Evolutionary conservation across 257 asterid genomes (phyloP).

Genomic region (Marsdenia floribunda): DNA sequence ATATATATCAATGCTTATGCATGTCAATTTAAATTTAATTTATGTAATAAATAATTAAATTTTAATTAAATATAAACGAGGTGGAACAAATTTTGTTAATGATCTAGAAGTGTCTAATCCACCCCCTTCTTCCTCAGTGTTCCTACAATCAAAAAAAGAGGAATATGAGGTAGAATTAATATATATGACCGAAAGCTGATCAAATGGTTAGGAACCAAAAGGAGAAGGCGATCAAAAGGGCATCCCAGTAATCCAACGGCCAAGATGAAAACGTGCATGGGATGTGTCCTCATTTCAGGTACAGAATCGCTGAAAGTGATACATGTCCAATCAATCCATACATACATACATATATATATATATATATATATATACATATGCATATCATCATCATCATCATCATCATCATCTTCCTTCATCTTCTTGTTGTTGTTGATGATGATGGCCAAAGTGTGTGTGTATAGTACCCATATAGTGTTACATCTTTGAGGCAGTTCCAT

Average conservation of each 20-base stretch:
- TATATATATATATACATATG: background rate
- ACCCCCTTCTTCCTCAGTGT: too few relatives aligned
- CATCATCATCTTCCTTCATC: too few relatives aligned
- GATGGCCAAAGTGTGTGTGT: background rate
- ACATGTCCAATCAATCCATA: conserved; percentile 17
- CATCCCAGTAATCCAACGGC: conserved; percentile 19
- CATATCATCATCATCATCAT: background rate
- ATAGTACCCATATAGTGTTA: conserved; percentile 1
- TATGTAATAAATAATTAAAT: too few relatives aligned
- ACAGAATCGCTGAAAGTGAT: conserved; percentile 22
- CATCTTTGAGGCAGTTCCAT: conserved; percentile 11
- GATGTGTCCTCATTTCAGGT: conserved; percentile 9
- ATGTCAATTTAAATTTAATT: too few relatives aligned
- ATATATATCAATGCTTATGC: too few relatives aligned
- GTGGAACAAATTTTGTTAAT: too few relatives aligned
- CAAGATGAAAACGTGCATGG: conserved; percentile 15
- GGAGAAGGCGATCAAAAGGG: background rate
- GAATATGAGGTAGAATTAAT: conserved; percentile 12
- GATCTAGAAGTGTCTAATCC: too few relatives aligned
- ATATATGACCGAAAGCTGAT: background rate
- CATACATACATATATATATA: background rate
- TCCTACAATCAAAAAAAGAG: background rate
- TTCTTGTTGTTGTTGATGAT: too few relatives aligned
- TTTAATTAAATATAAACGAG: too few relatives aligned
- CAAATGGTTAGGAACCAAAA: background rate